Evolutionary conservation across 1,284 basidiomycete species (phyloP), one percentile per base, ranked within the genome.

Genomic region (Stereum hirsutum): DNA sequence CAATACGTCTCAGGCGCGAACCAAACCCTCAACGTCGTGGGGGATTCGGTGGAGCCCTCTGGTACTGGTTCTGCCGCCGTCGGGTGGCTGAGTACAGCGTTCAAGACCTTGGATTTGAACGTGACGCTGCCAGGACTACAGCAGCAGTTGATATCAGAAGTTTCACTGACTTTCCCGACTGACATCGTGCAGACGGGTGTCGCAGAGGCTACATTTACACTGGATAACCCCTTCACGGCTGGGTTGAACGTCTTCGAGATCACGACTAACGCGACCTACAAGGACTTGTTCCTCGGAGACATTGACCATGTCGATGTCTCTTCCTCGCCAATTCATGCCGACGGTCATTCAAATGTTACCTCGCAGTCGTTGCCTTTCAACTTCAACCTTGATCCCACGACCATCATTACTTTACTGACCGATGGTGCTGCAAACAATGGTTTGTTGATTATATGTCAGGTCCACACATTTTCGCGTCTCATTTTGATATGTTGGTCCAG

Each of bases 151-250:
- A 79, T 89, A 52, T 65, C 62, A 35, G 66, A 65, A 20, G 69
- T 74, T 2, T 68, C 70, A 3, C 61, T 83, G 30, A 61, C 63
- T 24, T 79, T 83, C 61, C 79, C 80, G 1, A 62, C 62, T 6
- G 60, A 83, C 48, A 78, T 83, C 38, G 72, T 70, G 6, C 61
- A 69, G 46, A 82, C 75, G 0, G 77, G 75, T 6, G 56, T 80
- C 21, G 79, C 79, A 2, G 63, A 65, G 23, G 64, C 73, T 2
- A 62, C 72, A 0, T 81, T 85, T 52, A 64, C 63, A 1, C 65
- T 89, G 35, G 63, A 64, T 11, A 89, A 89, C 54, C 84, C 85
- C 2, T 89, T 89, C 63, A 86, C 82, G 0, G 83, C 85, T 10
- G 76, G 76, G 52, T 78, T 89, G 58, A 85, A 81, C 56, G 57